Conservation (phyloP, 2,329 filamentous ascomycete species). For the Aspergillus sp. region DNA sequence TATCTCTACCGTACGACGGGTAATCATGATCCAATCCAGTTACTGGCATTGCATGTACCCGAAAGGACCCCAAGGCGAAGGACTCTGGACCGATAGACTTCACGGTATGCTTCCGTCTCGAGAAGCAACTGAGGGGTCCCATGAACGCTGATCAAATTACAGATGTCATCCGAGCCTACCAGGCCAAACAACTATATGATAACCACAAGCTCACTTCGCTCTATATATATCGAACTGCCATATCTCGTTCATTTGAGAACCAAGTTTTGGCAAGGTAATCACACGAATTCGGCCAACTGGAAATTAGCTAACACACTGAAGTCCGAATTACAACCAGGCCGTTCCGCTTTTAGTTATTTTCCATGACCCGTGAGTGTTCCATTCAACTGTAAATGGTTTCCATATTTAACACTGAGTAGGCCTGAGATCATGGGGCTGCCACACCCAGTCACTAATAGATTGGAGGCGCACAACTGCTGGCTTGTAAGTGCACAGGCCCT, state of each 20-base stretch:
- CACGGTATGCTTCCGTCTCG: slow-evolving; percentile 49
- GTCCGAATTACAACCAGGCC: slow-evolving; percentile 63
- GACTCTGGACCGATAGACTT: slow-evolving; percentile 55
- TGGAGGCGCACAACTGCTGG: slow-evolving; percentile 84
- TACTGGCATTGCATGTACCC: slow-evolving; percentile 91
- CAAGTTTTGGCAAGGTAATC: slow-evolving; percentile 76
- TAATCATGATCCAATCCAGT: slow-evolving; percentile 58
- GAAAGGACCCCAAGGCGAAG: slow-evolving; percentile 43
- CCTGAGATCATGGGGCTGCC: slow-evolving; percentile 69
- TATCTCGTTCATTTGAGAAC: slow-evolving; percentile 78
- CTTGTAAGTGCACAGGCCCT: slow-evolving; percentile 61
- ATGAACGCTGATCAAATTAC: background rate
- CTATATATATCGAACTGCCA: slow-evolving; percentile 70
- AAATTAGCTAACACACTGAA: slow-evolving; percentile 27
- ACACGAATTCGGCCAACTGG: background rate
- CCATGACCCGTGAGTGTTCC: slow-evolving; percentile 73
- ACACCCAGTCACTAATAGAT: slow-evolving; percentile 66
- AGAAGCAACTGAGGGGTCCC: too few relatives aligned
- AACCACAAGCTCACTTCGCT: slow-evolving; percentile 77
- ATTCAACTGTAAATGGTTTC: background rate
- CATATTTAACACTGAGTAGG: slow-evolving; percentile 42
- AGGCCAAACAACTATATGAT: slow-evolving; percentile 69
- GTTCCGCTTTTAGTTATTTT: slow-evolving; percentile 79
- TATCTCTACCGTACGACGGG: slow-evolving; percentile 57
- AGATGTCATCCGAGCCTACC: slow-evolving; percentile 76